phyloP scores from a whole-genome alignment of 345 rosid genomes.

The Citrus sinensis region DNA sequence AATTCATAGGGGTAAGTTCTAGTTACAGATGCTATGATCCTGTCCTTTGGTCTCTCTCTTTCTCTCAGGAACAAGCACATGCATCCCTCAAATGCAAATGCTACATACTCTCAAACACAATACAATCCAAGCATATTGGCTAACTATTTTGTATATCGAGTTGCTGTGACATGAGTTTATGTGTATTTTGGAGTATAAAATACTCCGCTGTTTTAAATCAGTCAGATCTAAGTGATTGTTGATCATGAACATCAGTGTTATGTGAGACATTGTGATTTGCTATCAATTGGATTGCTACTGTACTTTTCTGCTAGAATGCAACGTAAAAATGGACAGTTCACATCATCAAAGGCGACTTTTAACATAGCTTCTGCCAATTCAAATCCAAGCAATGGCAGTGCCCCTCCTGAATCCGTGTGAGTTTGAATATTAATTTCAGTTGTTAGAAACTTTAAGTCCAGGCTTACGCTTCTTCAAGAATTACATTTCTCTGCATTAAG shows the following conservation, averaged over 20 bases:
- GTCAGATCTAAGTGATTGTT: slow-evolving; percentile 6
- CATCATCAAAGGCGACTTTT: slow-evolving; percentile 31
- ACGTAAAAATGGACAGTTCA: slow-evolving; percentile 72
- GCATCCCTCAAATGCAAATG: background rate
- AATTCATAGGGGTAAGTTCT: background rate
- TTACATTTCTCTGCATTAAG: background rate
- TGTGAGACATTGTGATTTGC: background rate
- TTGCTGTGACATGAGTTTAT: background rate
- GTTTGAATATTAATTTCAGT: slow-evolving; percentile 14
- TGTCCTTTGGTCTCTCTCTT: background rate
- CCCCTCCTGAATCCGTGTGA: slow-evolving; percentile 35
- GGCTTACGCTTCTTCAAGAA: background rate
- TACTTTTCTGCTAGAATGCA: slow-evolving; percentile 46
- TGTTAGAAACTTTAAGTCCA: background rate
- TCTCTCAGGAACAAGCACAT: background rate
- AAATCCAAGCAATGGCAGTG: slow-evolving; percentile 22
- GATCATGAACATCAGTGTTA: background rate
- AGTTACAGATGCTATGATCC: background rate
- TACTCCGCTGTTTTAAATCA: background rate
- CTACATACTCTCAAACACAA: background rate
- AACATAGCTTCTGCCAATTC: slow-evolving; percentile 26
- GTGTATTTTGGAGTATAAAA: background rate
- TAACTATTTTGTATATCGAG: background rate
- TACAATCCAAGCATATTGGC: background rate
- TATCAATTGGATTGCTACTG: background rate